Evolutionary conservation across 441 rosid species (phyloP).

Genomic region (Hura crepitans): DNA sequence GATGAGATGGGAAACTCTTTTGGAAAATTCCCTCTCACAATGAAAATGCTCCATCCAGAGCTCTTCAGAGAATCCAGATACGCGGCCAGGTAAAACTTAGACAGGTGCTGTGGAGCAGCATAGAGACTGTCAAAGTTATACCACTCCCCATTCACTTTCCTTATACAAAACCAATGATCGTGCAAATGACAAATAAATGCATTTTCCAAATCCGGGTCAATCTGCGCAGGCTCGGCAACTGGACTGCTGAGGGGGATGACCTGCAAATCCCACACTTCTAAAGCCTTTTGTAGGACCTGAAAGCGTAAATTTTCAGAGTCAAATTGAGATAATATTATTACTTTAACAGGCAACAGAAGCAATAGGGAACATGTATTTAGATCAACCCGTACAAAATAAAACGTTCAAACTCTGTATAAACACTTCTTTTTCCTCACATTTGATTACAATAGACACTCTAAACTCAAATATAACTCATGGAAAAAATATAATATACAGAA

Average conservation of each 20-base stretch:
- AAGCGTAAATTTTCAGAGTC: slow-evolving; percentile 6
- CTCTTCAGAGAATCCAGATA: slow-evolving; percentile 76
- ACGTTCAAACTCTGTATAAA: not conserved
- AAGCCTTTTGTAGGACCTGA: slow-evolving; percentile 89
- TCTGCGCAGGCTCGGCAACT: slow-evolving; percentile 82
- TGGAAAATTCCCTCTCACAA: slow-evolving; percentile 84
- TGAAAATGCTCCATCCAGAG: slow-evolving; percentile 86
- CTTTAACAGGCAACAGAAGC: slow-evolving; percentile 20
- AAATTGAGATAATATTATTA: not conserved
- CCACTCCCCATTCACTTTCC: slow-evolving; percentile 93
- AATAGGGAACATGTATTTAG: slow-evolving; percentile 4
- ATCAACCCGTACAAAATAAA: not conserved
- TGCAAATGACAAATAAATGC: slow-evolving; percentile 92
- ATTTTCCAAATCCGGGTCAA: slow-evolving; percentile 78
- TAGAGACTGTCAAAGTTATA: slow-evolving; percentile 89
- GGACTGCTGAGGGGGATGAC: slow-evolving; percentile 87
- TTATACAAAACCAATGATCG: slow-evolving; percentile 91
- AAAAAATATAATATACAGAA: no score
- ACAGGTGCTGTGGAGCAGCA: slow-evolving; percentile 79
- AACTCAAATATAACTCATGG: not conserved
- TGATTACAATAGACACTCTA: not conserved
- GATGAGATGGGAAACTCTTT: slow-evolving; percentile 67
- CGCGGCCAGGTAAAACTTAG: slow-evolving; percentile 85
- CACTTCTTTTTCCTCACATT: not conserved
- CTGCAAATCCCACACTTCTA: slow-evolving; percentile 88